Conservation (phyloP, 2,329 filamentous ascomycete genomes). For the Juglanconis sp. region DNA sequence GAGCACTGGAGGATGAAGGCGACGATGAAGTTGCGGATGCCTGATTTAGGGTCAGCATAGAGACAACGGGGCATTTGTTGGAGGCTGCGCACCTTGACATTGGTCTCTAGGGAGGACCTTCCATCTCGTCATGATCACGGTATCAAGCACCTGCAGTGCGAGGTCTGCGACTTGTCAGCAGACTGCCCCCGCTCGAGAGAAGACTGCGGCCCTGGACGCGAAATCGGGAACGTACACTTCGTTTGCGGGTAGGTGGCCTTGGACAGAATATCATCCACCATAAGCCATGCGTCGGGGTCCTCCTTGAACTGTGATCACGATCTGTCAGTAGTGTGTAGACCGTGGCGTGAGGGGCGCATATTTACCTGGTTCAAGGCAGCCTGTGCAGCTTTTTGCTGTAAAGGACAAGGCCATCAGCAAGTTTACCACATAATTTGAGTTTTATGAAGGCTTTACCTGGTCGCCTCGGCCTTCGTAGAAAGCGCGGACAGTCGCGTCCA, state of each 20-base stretch:
- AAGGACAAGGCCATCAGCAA: conserved; percentile 37
- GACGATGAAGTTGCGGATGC: conserved; percentile 98
- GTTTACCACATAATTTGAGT: conserved; percentile 13
- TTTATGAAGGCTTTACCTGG: conserved; percentile 58
- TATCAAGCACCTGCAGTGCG: conserved; percentile 92
- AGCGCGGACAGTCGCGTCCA: conserved; percentile 92
- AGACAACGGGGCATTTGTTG: background rate
- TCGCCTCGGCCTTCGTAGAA: conserved; percentile 98
- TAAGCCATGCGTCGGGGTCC: conserved; percentile 95
- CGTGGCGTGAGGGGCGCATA: conserved; percentile 24
- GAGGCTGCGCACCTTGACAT: conserved; percentile 67
- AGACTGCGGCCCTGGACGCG: conserved; percentile 7
- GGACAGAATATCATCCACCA: conserved; percentile 95
- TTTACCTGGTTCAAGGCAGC: conserved; percentile 85
- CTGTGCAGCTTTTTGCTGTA: conserved; percentile 93
- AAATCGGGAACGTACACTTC: conserved; percentile 67
- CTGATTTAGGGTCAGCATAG: conserved; percentile 44
- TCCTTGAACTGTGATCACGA: conserved; percentile 80
- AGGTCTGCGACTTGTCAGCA: conserved; percentile 57
- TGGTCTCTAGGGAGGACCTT: conserved; percentile 95
- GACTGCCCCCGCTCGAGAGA: background rate
- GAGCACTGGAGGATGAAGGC: conserved; percentile 97
- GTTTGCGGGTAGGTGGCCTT: conserved; percentile 92
- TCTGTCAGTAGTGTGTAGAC: conserved; percentile 25
- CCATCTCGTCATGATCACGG: conserved; percentile 98